These are phyloP conservation scores for Rusavskia elegans DNA, from an alignment of 495 filamentous ascomycete species.

Conservation along the genomic window DNA sequence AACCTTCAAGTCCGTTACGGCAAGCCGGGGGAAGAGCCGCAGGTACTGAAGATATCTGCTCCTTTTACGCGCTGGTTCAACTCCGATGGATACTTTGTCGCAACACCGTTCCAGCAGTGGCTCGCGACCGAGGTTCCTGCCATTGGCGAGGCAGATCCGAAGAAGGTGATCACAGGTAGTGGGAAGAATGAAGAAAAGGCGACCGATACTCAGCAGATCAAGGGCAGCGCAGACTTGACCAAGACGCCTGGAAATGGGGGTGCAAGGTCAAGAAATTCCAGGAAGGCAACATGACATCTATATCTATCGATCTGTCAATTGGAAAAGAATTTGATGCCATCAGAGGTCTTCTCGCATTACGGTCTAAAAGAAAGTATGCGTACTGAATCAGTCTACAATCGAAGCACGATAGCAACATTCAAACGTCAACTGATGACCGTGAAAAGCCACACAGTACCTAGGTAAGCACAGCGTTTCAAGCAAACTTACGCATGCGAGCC, in stretches of 20 bases:
- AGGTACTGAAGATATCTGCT: constrained; percentile 36
- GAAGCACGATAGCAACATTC: too few relatives aligned
- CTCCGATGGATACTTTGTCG: constrained; percentile 61
- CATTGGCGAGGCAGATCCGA: constrained; percentile 52
- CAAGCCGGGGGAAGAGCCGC: neutral
- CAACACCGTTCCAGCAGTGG: constrained; percentile 70
- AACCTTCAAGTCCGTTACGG: constrained; percentile 44
- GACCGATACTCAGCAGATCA: neutral
- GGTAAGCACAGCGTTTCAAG: too few relatives aligned
- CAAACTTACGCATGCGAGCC: too few relatives aligned
- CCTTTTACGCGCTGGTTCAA: constrained; percentile 84
- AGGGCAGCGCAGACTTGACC: neutral
- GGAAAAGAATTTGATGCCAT: too few relatives aligned
- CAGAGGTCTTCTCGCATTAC: too few relatives aligned
- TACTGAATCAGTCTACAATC: too few relatives aligned
- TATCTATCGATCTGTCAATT: too few relatives aligned
- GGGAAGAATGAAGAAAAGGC: neutral
- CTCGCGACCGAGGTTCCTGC: constrained; percentile 52
- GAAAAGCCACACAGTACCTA: too few relatives aligned
- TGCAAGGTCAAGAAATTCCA: neutral
- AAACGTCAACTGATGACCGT: too few relatives aligned
- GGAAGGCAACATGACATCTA: neutral
- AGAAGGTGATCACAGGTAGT: constrained; percentile 17
- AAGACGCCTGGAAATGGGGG: neutral
- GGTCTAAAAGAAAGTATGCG: too few relatives aligned